These are phyloP conservation scores for Debaryomyces tyrocola DNA, from an alignment of 805 yeast species.

Conservation along the genomic window DNA sequence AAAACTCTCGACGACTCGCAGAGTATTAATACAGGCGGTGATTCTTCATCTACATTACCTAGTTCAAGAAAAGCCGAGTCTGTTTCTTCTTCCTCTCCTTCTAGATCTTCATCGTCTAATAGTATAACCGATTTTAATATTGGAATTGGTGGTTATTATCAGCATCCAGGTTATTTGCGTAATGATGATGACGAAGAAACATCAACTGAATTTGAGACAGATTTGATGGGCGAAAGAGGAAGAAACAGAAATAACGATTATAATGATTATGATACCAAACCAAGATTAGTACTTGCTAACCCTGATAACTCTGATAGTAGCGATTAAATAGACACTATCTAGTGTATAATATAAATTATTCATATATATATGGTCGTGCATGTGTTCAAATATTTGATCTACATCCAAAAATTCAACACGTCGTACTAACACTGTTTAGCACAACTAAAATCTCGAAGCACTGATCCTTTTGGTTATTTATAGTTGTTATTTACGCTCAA, in stretches of 20 bases:
- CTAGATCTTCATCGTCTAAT: slow-evolving; percentile 20
- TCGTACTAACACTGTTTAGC: slow-evolving; percentile 7
- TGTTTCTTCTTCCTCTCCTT: slow-evolving; percentile 16
- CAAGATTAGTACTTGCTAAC: slow-evolving; percentile 55
- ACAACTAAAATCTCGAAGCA: neutral
- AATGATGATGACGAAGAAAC: slow-evolving; percentile 22
- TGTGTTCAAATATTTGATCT: neutral
- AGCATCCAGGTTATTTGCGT: slow-evolving; percentile 39
- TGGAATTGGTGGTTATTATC: slow-evolving; percentile 35
- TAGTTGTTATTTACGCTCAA: neutral
- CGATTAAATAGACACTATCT: slow-evolving; percentile 14
- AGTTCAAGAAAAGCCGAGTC: slow-evolving; percentile 19
- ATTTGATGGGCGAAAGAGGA: neutral
- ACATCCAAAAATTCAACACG: slow-evolving; percentile 14
- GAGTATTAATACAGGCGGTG: slow-evolving; percentile 18
- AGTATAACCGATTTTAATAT: slow-evolving; percentile 24
- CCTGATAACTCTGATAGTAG: slow-evolving; percentile 46
- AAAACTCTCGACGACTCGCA: slow-evolving; percentile 30
- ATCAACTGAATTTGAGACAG: slow-evolving; percentile 12
- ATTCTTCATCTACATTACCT: slow-evolving; percentile 12
- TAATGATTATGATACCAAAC: slow-evolving; percentile 35
- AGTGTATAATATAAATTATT: neutral
- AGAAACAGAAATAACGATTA: slow-evolving; percentile 12
- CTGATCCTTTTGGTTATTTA: neutral
- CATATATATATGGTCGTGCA: neutral